phyloP scores from a whole-genome alignment of 2,329 filamentous ascomycete genomes.

The Gaeumannomyces sp. region DNA sequence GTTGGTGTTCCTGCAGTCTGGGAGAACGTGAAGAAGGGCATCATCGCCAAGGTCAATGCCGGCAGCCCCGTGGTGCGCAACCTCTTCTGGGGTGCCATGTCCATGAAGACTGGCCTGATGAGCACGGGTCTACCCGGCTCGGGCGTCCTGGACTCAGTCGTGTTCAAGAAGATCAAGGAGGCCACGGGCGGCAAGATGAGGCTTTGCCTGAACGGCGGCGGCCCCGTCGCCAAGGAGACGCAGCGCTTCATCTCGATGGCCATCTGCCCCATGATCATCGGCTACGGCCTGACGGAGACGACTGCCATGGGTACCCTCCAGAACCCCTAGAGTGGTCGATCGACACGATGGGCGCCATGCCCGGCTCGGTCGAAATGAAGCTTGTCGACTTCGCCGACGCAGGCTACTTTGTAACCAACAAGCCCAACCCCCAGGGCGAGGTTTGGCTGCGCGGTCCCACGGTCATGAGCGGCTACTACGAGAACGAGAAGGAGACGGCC shows the following conservation, averaged over 20 bases:
- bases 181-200: slow-evolving; percentile 77
- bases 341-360: slow-evolving; percentile 65
- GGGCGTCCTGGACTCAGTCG: slow-evolving; percentile 66
- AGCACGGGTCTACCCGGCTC: slow-evolving; percentile 55
- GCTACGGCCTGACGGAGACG: slow-evolving; percentile 85
- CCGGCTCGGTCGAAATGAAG: slow-evolving; percentile 71
- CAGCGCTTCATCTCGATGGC: slow-evolving; percentile 84
- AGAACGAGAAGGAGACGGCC: slow-evolving; percentile 70
- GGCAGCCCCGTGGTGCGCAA: slow-evolving; percentile 62
- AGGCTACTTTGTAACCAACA: slow-evolving; percentile 71
- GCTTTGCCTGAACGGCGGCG: slow-evolving; percentile 80
- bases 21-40: slow-evolving; percentile 89
- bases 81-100: slow-evolving; percentile 62
- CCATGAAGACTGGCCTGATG: slow-evolving; percentile 46
- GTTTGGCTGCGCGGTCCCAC: slow-evolving; percentile 77
- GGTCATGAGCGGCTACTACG: slow-evolving; percentile 67
- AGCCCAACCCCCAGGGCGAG: slow-evolving; percentile 73
- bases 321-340: slow-evolving; percentile 74
- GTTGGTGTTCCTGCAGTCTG: slow-evolving; percentile 86
- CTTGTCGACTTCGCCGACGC: slow-evolving; percentile 81
- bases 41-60: slow-evolving; percentile 67
- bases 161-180: slow-evolving; percentile 90
- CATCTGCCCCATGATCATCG: slow-evolving; percentile 82
- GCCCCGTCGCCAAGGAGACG: slow-evolving; percentile 77
- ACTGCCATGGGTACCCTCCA: slow-evolving; percentile 67